phyloP scores from a whole-genome alignment of 495 filamentous ascomycete species.

The Amorphotheca resinae region DNA sequence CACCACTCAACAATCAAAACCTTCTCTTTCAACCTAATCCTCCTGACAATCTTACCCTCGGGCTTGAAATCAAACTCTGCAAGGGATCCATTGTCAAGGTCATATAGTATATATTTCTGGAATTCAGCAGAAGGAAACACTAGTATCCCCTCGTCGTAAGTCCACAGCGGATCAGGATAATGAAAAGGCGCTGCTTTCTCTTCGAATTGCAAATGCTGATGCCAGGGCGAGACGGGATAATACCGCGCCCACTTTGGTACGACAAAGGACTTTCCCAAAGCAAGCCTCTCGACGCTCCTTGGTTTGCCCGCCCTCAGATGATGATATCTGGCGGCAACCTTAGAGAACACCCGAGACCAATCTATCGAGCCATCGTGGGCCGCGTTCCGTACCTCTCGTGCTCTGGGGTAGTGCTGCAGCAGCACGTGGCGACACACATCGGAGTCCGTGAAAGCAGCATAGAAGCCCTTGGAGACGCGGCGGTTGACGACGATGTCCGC shows the following conservation, averaged over 20 bases:
- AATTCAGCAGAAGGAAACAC: slow-evolving; percentile 38
- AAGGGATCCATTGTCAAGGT: slow-evolving; percentile 34
- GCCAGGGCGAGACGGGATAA: slow-evolving; percentile 45
- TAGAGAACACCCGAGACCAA: slow-evolving; percentile 37
- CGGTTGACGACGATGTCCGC: slow-evolving; percentile 41
- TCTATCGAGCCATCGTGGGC: slow-evolving; percentile 10
- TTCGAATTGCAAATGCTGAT: slow-evolving; percentile 38
- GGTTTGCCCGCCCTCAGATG: slow-evolving; percentile 38
- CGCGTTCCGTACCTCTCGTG: slow-evolving; percentile 37
- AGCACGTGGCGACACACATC: slow-evolving; percentile 33
- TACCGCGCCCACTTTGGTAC: slow-evolving; percentile 22
- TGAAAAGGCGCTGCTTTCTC: slow-evolving; percentile 31
- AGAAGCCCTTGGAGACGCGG: slow-evolving; percentile 42
- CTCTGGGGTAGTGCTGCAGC: slow-evolving; percentile 40
- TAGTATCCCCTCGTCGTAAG: slow-evolving; percentile 45
- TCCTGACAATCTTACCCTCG: slow-evolving; percentile 41
- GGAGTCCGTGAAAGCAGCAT: slow-evolving; percentile 38
- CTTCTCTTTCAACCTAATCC: slow-evolving; percentile 41
- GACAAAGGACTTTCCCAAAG: slow-evolving; percentile 21
- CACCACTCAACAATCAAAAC: slow-evolving; percentile 57
- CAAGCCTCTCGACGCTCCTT: slow-evolving; percentile 33
- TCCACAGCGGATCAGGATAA: slow-evolving; percentile 46
- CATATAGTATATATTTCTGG: slow-evolving; percentile 37
- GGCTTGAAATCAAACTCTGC: slow-evolving; percentile 43
- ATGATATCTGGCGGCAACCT: slow-evolving; percentile 44